Conservation (phyloP, 352 stramenopile genomes). For the Phytophthora podocarpi region DNA sequence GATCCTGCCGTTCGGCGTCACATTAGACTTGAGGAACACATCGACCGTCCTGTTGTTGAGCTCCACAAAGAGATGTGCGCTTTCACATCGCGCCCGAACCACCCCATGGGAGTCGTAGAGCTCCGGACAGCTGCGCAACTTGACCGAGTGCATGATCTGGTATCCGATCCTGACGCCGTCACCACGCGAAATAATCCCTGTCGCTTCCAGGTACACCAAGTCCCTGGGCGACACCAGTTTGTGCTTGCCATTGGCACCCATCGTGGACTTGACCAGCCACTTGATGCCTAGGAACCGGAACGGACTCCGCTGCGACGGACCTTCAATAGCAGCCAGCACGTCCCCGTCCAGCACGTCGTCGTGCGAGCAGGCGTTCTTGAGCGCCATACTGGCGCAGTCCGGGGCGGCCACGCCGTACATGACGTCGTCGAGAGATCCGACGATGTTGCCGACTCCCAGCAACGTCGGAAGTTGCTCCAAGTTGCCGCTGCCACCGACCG, state of each 20-base stretch:
- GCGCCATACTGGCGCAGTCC: constrained; percentile 60
- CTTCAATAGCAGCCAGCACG: constrained; percentile 62
- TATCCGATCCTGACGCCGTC: constrained; percentile 68
- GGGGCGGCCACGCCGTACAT: constrained; percentile 62
- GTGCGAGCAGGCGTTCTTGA: constrained; percentile 51
- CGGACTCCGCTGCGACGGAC: constrained; percentile 55
- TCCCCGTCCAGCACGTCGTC: constrained; percentile 61
- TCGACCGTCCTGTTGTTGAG: constrained; percentile 35
- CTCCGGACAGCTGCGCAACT: constrained; percentile 43
- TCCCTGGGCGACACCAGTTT: constrained; percentile 47
- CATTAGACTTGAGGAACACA: constrained; percentile 43
- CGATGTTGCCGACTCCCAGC: constrained; percentile 48
- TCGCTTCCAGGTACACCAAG: constrained; percentile 73
- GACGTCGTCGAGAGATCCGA: constrained; percentile 58
- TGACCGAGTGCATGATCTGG: constrained; percentile 70
- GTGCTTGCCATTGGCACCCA: constrained; percentile 44
- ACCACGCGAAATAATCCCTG: constrained; percentile 52
- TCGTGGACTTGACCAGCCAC: constrained; percentile 61
- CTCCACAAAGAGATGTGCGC: constrained; percentile 50
- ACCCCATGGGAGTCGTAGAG: constrained; percentile 39
- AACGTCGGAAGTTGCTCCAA: constrained; percentile 34
- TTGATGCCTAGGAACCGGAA: constrained; percentile 76
- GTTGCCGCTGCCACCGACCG: background rate
- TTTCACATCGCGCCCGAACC: constrained; percentile 43
- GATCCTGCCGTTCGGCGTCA: constrained; percentile 37